phyloP scores from a whole-genome alignment of 129 eudicot genomes.

The Tagetes erecta region DNA sequence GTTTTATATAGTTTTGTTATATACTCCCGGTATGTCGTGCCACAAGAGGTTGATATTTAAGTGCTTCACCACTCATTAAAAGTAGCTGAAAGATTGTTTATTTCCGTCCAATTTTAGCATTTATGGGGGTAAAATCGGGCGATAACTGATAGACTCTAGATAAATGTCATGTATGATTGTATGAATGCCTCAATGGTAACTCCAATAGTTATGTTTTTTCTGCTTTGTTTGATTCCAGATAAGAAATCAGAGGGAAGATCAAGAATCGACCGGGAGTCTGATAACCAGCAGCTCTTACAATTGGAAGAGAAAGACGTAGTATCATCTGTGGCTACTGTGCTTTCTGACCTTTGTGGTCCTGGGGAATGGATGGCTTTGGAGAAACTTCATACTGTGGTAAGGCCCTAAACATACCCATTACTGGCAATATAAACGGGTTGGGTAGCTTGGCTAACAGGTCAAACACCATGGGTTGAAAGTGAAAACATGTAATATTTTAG shows the following conservation, averaged over 20 bases:
- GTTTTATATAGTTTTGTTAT: background rate
- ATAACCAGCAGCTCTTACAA: conserved; percentile 82
- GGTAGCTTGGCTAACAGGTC: background rate
- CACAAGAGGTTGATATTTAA: background rate
- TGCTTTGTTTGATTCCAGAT: conserved; percentile 43
- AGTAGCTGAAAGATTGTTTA: background rate
- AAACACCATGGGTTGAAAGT: background rate
- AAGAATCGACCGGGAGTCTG: conserved; percentile 76
- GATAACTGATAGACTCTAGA: background rate
- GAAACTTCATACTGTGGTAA: conserved; percentile 91
- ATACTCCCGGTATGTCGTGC: background rate
- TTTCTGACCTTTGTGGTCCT: conserved; percentile 93
- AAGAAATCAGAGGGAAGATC: conserved; percentile 73
- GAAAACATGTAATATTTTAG: background rate
- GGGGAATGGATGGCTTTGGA: conserved; percentile 99
- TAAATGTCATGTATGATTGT: background rate
- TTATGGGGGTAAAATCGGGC: background rate
- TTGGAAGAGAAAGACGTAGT: conserved; percentile 91
- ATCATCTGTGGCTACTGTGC: conserved; percentile 88
- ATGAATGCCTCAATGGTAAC: background rate
- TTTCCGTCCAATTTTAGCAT: background rate
- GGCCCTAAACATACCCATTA: background rate
- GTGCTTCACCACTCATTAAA: background rate
- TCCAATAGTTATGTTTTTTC: background rate
- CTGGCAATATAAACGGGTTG: background rate